Base-by-base conservation (phyloP, 306 rosid genomes). In the Vicia faba region DNA sequence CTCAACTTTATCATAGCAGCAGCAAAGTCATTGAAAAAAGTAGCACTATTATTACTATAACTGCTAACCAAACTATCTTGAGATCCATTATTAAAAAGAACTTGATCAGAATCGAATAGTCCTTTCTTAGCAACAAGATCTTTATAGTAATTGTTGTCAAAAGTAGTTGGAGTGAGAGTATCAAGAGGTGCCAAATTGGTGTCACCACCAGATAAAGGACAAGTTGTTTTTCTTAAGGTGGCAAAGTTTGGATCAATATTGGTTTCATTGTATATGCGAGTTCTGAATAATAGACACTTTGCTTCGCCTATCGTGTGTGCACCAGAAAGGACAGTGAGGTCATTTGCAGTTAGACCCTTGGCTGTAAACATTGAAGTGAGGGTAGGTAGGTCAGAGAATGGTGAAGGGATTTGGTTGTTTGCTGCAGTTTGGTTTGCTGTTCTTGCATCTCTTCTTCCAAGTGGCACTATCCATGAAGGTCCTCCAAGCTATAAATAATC, bases 21-120 rank as follows among this genome's bases (percentile, higher is more conserved):
- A 43, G 86, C 81, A 74, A 92, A 92, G 66, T 89, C 96, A 3
- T n/a, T 60, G 8, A 29, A 58, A 26, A 92, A 92, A 1, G 43
- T 26, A 13, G 7, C 65, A 8, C 39, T 16, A 23, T 58, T 80
- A 5, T 2, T 38, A 41, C 87, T 82, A 4, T 89, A 89, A n/a
- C 66, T 67, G 58, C 45, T 73, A 11, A 89, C 98, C 85, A 85
- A 54, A 5, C 78, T 73, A 55, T 87, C 95, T 28, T 87, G 95
- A 39, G 87, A 68, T 0, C 84, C 95, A 53, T 64, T 68, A 51
- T 72, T 68, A 79, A 87, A 87, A 26, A 92, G 85, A 75, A 58
- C 83, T 79, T 89, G 98, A 31, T 92, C 98, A 0, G 98, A 89
- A 29, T 75, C 83, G 31, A 92, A 84, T 8, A 92, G 83, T 1